These are phyloP conservation scores for Neurospora tetrasperma DNA, from an alignment of 495 filamentous ascomycete genomes.

Conservation along the genomic window DNA sequence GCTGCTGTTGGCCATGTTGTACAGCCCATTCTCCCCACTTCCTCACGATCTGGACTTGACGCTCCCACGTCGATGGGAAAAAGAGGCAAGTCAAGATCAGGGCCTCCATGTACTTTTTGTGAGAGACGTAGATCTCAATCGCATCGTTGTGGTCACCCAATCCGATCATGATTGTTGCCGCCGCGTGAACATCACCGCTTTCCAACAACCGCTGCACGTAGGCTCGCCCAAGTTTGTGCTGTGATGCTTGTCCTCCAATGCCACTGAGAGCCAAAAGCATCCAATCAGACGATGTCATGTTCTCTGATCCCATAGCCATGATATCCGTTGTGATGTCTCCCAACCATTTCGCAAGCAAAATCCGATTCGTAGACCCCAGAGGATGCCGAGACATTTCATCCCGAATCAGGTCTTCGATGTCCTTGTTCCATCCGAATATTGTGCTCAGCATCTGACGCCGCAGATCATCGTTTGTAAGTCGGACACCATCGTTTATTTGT, in stretches of 20 bases:
- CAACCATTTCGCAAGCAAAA: slow-evolving; percentile 84
- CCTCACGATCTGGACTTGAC: slow-evolving; percentile 73
- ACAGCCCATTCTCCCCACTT: slow-evolving; percentile 94
- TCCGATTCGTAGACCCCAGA: slow-evolving; percentile 59
- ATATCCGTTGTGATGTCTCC: slow-evolving; percentile 75
- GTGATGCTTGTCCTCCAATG: slow-evolving; percentile 68
- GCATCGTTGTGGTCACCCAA: slow-evolving; percentile 91
- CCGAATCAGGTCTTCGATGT: slow-evolving; percentile 69
- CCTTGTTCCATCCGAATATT: slow-evolving; percentile 91
- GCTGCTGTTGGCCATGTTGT: slow-evolving; percentile 71
- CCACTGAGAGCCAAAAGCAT: slow-evolving; percentile 90
- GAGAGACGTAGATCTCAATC: slow-evolving; percentile 91
- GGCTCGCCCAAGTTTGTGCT: slow-evolving; percentile 81
- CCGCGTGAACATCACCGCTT: slow-evolving; percentile 81
- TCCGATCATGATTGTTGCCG: slow-evolving; percentile 82
- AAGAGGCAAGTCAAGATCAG: slow-evolving; percentile 68
- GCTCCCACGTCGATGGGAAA: slow-evolving; percentile 74
- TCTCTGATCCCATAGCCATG: slow-evolving; percentile 68
- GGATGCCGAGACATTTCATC: slow-evolving; percentile 78
- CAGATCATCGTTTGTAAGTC: slow-evolving; percentile 72
- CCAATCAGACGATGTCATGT: slow-evolving; percentile 87
- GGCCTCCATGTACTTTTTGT: slow-evolving; percentile 84
- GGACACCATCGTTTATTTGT: slow-evolving; percentile 47
- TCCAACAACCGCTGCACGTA: slow-evolving; percentile 88
- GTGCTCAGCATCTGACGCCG: slow-evolving; percentile 85